phyloP scores from a whole-genome alignment of 1,284 basidiomycete species.

The Papiliotrema terrestris region DNA sequence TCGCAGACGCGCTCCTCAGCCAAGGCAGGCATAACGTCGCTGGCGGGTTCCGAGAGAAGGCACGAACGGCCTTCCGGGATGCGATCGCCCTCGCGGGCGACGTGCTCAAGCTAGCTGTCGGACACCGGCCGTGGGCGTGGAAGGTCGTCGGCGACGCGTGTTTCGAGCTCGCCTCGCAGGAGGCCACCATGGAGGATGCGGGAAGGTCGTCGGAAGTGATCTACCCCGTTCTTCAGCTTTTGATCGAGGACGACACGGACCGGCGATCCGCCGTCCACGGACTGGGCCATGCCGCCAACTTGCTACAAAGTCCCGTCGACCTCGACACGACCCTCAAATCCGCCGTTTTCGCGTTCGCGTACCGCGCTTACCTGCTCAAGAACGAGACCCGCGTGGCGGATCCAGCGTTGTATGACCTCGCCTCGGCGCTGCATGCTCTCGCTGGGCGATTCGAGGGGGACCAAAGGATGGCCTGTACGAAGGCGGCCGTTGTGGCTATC shows the following conservation, averaged over 20 bases:
- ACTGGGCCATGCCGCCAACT: slow-evolving; percentile 37
- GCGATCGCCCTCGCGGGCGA: slow-evolving; percentile 60
- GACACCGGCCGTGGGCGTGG: slow-evolving; percentile 72
- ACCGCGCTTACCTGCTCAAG: slow-evolving; percentile 66
- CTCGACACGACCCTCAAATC: slow-evolving; percentile 53
- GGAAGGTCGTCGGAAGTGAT: slow-evolving; percentile 29
- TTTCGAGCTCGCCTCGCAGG: slow-evolving; percentile 58
- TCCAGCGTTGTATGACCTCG: slow-evolving; percentile 74
- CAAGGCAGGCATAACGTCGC: slow-evolving; percentile 64
- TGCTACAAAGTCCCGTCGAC: slow-evolving; percentile 26
- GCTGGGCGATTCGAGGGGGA: slow-evolving; percentile 32
- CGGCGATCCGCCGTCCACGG: slow-evolving; percentile 33
- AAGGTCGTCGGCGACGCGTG: slow-evolving; percentile 79
- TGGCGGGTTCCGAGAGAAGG: slow-evolving; percentile 69
- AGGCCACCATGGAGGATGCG: slow-evolving; percentile 37
- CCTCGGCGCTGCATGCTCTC: slow-evolving; percentile 62
- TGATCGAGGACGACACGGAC: slow-evolving; percentile 44
- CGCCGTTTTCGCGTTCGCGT: slow-evolving; percentile 68
- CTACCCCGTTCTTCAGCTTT: slow-evolving; percentile 32
- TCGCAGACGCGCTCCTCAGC: slow-evolving; percentile 71
- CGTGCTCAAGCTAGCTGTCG: slow-evolving; percentile 56
- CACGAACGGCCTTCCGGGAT: slow-evolving; percentile 66
- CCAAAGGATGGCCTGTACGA: slow-evolving; percentile 47
- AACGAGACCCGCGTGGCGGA: slow-evolving; percentile 57
- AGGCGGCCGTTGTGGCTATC: slow-evolving; percentile 62